Conservation (phyloP, 163 green algal species). For the Chlorella variabilis region DNA sequence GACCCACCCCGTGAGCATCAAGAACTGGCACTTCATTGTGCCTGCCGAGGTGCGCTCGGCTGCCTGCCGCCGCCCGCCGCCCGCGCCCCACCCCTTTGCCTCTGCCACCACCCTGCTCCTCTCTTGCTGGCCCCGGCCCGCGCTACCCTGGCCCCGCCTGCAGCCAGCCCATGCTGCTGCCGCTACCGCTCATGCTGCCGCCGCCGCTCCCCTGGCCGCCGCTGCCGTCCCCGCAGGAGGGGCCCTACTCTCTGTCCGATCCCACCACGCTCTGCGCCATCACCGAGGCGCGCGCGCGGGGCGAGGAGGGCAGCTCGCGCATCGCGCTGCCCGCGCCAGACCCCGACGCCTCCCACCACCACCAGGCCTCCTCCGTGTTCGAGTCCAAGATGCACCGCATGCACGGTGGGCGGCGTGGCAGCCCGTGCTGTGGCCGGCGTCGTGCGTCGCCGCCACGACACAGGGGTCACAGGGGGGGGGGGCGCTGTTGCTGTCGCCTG, state of each 20-base stretch:
- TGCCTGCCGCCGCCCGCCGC: background rate
- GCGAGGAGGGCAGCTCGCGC: background rate
- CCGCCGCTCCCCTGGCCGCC: too few species aligned
- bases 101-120: background rate
- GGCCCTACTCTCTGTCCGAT: slow-evolving; percentile 43
- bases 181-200: too few species aligned
- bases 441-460: too few species aligned
- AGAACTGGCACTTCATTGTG: slow-evolving; percentile 93
- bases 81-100: background rate
- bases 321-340: slow-evolving; percentile 11
- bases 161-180: background rate
- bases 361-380: slow-evolving; percentile 65
- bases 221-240: slow-evolving; percentile 39
- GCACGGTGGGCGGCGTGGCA: slow-evolving; percentile 77
- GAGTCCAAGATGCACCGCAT: slow-evolving; percentile 89
- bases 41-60: slow-evolving; percentile 59
- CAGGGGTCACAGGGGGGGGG: background rate
- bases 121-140: too few species aligned
- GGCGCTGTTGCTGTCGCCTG: background rate
- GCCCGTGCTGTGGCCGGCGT: too few species aligned
- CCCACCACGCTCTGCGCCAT: slow-evolving; percentile 31
- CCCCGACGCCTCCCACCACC: slow-evolving; percentile 1
- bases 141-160: too few species aligned
- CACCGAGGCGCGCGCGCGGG: slow-evolving; percentile 27
- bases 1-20: slow-evolving; percentile 83